These are phyloP conservation scores for Pythium periplocum DNA, from an alignment of 352 stramenopile genomes.

Conservation along the genomic window DNA sequence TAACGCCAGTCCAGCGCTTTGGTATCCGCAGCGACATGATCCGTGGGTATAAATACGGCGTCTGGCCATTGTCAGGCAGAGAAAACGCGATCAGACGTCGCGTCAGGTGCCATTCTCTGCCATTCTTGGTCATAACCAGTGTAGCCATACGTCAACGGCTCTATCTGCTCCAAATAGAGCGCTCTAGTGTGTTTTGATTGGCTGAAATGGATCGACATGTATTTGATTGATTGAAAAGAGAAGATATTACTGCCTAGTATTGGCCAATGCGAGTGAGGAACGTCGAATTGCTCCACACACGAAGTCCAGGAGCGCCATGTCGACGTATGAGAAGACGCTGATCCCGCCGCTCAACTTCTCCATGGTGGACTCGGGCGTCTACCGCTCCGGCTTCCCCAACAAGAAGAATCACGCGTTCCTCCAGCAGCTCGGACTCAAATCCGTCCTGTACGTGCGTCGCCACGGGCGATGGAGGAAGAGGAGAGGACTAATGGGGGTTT, in stretches of 20 bases:
- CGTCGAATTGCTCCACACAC: background rate
- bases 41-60: too few relatives aligned
- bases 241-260: background rate
- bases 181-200: conserved; percentile 2
- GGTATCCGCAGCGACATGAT: too few relatives aligned
- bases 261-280: background rate
- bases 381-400: conserved; percentile 85
- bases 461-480: background rate
- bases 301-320: conserved; percentile 29
- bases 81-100: too few relatives aligned
- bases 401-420: conserved; percentile 86
- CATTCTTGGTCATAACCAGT: background rate
- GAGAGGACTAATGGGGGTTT: background rate
- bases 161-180: background rate
- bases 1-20: too few relatives aligned
- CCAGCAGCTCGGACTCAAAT: conserved; percentile 80
- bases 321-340: conserved; percentile 83
- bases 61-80: too few relatives aligned
- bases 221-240: background rate
- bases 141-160: background rate
- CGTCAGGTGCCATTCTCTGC: background rate
- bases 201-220: background rate
- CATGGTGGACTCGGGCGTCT: conserved; percentile 85
- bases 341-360: conserved; percentile 89
- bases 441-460: conserved; percentile 61